Conservation (phyloP, 1,284 basidiomycete species). For the Volvariella surrecta region DNA sequence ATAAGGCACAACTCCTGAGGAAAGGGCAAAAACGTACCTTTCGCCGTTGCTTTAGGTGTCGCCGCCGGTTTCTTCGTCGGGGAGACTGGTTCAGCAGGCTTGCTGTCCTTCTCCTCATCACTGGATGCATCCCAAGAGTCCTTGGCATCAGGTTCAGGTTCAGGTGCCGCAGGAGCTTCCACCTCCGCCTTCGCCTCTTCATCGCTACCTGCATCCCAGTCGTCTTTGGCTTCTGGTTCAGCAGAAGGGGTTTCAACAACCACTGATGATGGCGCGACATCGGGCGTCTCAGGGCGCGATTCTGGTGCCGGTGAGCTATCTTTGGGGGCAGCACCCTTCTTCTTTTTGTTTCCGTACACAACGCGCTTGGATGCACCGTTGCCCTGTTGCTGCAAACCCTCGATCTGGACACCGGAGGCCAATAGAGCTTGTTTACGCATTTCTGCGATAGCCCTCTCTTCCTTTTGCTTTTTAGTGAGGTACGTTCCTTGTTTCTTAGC, state of each 20-base stretch:
- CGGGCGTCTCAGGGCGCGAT: constrained; percentile 46
- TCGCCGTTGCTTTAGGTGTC: constrained; percentile 13
- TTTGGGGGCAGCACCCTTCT: constrained; percentile 47
- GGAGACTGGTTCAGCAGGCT: constrained; percentile 11
- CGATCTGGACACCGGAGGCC: constrained; percentile 79
- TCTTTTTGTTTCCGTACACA: constrained; percentile 81
- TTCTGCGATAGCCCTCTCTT: constrained; percentile 88
- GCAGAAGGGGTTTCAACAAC: constrained; percentile 13
- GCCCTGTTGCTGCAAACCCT: constrained; percentile 65
- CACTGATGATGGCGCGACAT: constrained; percentile 24
- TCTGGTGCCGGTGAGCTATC: constrained; percentile 41
- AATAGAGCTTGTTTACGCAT: constrained; percentile 88
- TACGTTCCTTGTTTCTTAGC: constrained; percentile 88
- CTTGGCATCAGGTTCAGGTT: constrained; percentile 37
- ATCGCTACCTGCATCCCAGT: constrained; percentile 76
- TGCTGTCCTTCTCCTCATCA: constrained; percentile 47
- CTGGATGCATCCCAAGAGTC: constrained; percentile 86
- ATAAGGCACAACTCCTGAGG: neutral
- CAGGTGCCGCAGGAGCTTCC: constrained; percentile 10
- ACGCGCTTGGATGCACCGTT: constrained; percentile 57
- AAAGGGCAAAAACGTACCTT: constrained; percentile 12
- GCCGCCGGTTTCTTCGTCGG: neutral
- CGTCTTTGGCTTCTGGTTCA: constrained; percentile 47
- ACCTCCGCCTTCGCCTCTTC: constrained; percentile 24
- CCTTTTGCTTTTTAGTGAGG: constrained; percentile 94